phyloP scores from a whole-genome alignment of 179 eudicot species.

The Beta lomatogona region DNA sequence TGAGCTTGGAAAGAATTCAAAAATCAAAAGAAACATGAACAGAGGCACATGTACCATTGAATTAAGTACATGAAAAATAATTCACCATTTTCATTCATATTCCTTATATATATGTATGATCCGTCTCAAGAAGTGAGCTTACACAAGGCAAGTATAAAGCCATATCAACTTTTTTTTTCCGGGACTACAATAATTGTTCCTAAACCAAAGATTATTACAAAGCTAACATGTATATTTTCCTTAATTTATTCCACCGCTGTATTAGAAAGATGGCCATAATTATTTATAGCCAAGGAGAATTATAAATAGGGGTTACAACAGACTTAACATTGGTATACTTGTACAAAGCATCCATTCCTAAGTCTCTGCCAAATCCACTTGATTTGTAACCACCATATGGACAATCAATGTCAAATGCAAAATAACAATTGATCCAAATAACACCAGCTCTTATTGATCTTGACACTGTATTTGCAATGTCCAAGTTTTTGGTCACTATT shows the following conservation, averaged over 20 bases:
- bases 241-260: not conserved
- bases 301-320: constrained; percentile 69
- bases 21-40: too few relatives aligned
- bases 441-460: constrained; percentile 73
- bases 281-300: constrained; percentile 80
- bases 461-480: constrained; percentile 82
- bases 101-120: not conserved
- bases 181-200: not conserved
- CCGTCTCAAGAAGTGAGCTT: not conserved
- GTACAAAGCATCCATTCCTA: constrained; percentile 61
- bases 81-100: not conserved
- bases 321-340: constrained; percentile 65
- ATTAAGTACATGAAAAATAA: too few relatives aligned
- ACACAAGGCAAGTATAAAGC: not conserved
- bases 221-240: not conserved
- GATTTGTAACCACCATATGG: constrained; percentile 83
- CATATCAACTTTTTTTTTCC: not conserved
- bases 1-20: too few relatives aligned
- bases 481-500: constrained; percentile 66
- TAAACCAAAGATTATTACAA: not conserved
- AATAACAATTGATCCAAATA: constrained; percentile 81
- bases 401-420: constrained; percentile 60
- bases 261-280: not conserved
- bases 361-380: constrained; percentile 84
- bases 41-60: too few relatives aligned